Conservation (phyloP, 345 rosid species). For the Gossypium turneri region DNA sequence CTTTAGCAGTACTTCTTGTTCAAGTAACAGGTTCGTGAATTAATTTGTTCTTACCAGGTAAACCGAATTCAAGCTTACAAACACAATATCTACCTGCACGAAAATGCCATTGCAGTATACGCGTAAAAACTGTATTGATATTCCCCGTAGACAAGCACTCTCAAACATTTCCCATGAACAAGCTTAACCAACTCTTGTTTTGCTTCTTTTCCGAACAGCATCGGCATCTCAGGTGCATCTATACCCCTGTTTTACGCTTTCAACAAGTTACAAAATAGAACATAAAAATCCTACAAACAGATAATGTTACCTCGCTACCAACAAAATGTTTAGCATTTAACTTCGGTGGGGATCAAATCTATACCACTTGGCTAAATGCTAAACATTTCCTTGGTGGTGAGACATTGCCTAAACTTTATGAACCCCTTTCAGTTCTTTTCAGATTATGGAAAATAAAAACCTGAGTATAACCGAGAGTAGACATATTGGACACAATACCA, state of each 20-base stretch:
- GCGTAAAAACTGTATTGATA: conserved; percentile 65
- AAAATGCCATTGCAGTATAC: conserved; percentile 66
- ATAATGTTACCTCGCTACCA: neutral
- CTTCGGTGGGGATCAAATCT: too few species aligned
- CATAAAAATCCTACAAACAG: neutral
- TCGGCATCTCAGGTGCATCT: conserved; percentile 76
- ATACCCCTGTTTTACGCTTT: conserved; percentile 54
- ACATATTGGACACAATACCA: too few species aligned
- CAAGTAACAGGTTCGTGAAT: neutral
- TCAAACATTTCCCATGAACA: conserved; percentile 62
- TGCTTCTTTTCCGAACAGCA: conserved; percentile 78
- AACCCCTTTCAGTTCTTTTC: too few species aligned
- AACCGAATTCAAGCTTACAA: neutral
- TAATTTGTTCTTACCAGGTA: neutral
- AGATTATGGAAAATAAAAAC: too few species aligned
- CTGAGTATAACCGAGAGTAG: too few species aligned
- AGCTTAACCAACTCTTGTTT: conserved; percentile 55
- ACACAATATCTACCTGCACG: conserved; percentile 64
- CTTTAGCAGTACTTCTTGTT: conserved; percentile 71
- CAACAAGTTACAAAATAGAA: conserved; percentile 5
- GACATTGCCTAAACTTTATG: too few species aligned
- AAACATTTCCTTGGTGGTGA: too few species aligned
- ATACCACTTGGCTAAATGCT: too few species aligned
- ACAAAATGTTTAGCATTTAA: too few species aligned
- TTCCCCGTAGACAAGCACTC: conserved; percentile 51